A percentile compares a stretch with the other conserved stretches of the same genome.
Conservation (phyloP, 345 rosid species). For the Populus ilicifolia region DNA sequence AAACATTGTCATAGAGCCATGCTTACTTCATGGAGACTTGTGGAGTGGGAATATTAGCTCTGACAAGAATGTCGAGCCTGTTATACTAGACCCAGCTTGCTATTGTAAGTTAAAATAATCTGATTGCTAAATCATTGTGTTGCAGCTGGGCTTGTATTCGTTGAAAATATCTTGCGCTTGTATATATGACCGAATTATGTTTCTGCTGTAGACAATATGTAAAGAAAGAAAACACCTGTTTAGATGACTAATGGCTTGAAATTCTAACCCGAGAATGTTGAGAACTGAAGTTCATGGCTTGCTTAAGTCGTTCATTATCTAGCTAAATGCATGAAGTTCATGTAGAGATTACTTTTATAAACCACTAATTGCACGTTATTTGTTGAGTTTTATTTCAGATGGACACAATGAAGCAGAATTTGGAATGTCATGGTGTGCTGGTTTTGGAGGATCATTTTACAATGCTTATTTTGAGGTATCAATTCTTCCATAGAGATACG, state of each 20-base stretch:
- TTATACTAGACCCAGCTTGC: conserved; percentile 95
- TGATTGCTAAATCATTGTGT: conserved; percentile 4
- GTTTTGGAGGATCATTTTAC: conserved; percentile 80
- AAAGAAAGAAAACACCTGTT: neutral
- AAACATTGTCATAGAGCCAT: conserved; percentile 57
- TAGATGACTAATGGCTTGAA: neutral
- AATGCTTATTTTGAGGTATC: conserved; percentile 73
- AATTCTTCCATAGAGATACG: neutral
- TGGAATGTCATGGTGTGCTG: conserved; percentile 98
- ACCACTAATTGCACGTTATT: neutral
- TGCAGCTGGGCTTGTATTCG: neutral
- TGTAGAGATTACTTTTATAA: neutral
- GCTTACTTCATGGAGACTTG: conserved; percentile 92
- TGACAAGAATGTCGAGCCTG: conserved; percentile 77
- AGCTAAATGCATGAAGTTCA: neutral
- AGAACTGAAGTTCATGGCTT: neutral
- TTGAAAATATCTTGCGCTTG: neutral
- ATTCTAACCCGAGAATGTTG: neutral
- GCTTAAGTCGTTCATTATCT: neutral
- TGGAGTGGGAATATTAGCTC: conserved; percentile 93
- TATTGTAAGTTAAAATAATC: conserved; percentile 47
- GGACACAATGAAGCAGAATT: conserved; percentile 95
- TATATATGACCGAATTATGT: neutral
- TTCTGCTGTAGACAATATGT: neutral
- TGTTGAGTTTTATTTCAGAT: conserved; percentile 36